These are phyloP conservation scores for Lepraria neglecta DNA, from an alignment of 495 filamentous ascomycete species.

Conservation along the genomic window DNA sequence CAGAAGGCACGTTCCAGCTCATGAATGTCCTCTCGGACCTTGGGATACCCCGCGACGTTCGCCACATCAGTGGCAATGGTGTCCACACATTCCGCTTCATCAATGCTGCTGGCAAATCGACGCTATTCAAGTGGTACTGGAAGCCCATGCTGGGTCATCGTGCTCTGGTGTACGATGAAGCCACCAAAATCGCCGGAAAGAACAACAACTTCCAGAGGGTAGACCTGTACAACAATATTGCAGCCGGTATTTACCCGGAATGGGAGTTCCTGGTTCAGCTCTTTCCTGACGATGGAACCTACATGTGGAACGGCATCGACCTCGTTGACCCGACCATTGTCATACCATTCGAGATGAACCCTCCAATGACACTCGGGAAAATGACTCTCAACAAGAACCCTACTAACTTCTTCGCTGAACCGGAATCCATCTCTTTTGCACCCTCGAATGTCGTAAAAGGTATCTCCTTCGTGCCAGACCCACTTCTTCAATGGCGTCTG, in stretches of 20 bases:
- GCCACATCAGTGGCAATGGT: slow-evolving; percentile 68
- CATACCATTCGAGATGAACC: slow-evolving; percentile 64
- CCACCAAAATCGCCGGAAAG: slow-evolving; percentile 59
- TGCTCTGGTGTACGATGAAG: slow-evolving; percentile 68
- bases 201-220: slow-evolving; percentile 65
- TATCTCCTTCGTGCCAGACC: slow-evolving; percentile 33
- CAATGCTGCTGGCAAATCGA: slow-evolving; percentile 56
- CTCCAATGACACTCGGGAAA: slow-evolving; percentile 58
- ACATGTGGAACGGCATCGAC: slow-evolving; percentile 42
- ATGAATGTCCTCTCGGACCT: slow-evolving; percentile 64
- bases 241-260: slow-evolving; percentile 55
- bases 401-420: slow-evolving; percentile 72
- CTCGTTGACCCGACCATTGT: slow-evolving; percentile 72
- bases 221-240: slow-evolving; percentile 67
- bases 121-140: slow-evolving; percentile 70
- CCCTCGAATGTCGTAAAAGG: slow-evolving; percentile 17
- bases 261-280: slow-evolving; percentile 51
- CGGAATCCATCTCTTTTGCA: slow-evolving; percentile 39
- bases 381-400: slow-evolving; percentile 66
- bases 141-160: slow-evolving; percentile 62
- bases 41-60: slow-evolving; percentile 64
- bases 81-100: slow-evolving; percentile 68
- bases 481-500: slow-evolving; percentile 26
- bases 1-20: slow-evolving; percentile 59
- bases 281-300: slow-evolving; percentile 20